These are phyloP conservation scores for Withania somnifera DNA, from an alignment of 305 asterid genomes.

Conservation along the genomic window DNA sequence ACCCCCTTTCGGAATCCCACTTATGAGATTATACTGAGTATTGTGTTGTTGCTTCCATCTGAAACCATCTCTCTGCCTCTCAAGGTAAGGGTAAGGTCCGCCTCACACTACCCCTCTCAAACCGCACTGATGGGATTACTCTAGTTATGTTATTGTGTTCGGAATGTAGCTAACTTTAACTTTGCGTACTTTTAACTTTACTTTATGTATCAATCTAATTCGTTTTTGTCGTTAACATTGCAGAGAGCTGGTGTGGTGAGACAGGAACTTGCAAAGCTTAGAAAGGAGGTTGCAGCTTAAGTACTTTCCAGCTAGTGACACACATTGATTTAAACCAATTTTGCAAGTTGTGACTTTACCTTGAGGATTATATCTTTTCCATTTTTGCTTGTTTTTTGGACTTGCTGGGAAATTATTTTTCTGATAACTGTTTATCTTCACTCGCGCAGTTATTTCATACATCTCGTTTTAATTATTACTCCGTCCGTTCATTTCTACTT, in stretches of 20 bases:
- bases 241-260: constrained; percentile 78
- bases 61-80: too few species aligned
- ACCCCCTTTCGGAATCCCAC: too few species aligned
- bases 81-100: too few species aligned
- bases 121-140: too few species aligned
- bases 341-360: constrained; percentile 12
- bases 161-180: too few species aligned
- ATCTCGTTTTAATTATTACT: neutral
- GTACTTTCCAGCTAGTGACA: neutral
- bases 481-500: neutral
- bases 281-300: constrained; percentile 43
- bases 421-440: neutral
- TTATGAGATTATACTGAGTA: too few species aligned
- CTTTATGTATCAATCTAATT: neutral
- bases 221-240: constrained; percentile 1
- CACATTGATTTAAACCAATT: neutral
- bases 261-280: constrained; percentile 81
- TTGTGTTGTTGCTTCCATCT: too few species aligned
- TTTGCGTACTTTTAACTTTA: too few species aligned
- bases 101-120: too few species aligned
- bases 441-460: neutral
- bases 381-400: neutral
- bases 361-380: neutral
- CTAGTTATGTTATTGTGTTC: too few species aligned
- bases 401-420: neutral